phyloP scores from a whole-genome alignment of 352 stramenopile species.

The Phytophthora vignae region DNA sequence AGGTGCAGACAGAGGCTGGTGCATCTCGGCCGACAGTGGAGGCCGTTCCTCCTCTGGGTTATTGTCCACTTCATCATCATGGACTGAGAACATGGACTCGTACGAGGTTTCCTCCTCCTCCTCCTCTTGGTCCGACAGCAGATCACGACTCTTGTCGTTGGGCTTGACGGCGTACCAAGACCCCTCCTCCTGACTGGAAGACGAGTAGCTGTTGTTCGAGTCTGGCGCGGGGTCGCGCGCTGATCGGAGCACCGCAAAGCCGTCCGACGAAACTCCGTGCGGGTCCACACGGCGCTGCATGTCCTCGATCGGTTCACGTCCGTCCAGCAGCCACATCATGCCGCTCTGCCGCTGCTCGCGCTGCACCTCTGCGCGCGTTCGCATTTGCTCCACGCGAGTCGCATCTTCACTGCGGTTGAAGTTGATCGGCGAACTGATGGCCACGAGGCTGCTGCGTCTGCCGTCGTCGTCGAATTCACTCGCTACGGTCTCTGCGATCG shows the following conservation, averaged over 20 bases:
- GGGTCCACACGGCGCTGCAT: conserved; percentile 45
- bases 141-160: conserved; percentile 24
- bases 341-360: conserved; percentile 39
- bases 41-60: conserved; percentile 12
- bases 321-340: conserved; percentile 54
- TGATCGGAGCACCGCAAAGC: conserved; percentile 43
- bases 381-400: conserved; percentile 30
- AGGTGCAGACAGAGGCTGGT: conserved; percentile 6
- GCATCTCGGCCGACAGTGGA: conserved; percentile 16
- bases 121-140: conserved; percentile 8
- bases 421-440: conserved; percentile 36
- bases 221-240: conserved; percentile 30
- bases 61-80: conserved; percentile 31
- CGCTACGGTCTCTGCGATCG: conserved; percentile 47
- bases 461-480: conserved; percentile 46
- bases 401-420: conserved; percentile 24
- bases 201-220: conserved; percentile 16
- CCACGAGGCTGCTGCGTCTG: conserved; percentile 35
- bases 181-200: conserved; percentile 26
- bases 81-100: conserved; percentile 30
- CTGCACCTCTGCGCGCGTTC: conserved; percentile 41
- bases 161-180: conserved; percentile 42
- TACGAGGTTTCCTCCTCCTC: conserved; percentile 27
- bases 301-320: conserved; percentile 42
- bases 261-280: conserved; percentile 29